Base-by-base conservation (phyloP, 352 stramenopile species). In the Saprolegnia parasitica region DNA sequence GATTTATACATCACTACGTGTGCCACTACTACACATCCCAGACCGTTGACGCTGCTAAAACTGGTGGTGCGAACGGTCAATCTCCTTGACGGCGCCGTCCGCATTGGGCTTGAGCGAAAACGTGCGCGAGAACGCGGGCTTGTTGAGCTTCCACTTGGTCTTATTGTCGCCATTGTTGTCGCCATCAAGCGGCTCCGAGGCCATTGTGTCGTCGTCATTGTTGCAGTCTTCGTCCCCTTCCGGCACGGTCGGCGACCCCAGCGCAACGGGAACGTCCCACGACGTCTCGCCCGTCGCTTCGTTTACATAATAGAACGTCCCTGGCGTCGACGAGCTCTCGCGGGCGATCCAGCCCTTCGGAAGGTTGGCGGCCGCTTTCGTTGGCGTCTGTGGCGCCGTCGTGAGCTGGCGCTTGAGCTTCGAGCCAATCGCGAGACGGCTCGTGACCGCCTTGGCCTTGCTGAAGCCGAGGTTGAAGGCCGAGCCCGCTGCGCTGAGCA, bases 261-360 rank as follows among this genome's bases (percentile, higher is more conserved):
- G 76, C 71, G 47, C 65, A 66, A 24, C 81, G 1, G 86, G 86
- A 45, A 87, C 71, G 18, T 89, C 81, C 84, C 84, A 92, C 57
- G 77, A 85, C 15, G 84, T 88, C 47, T 81, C 77, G 16, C 83
- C 79, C 10, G 83, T 81, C 39, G 78, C 66, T 46, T 90, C 76
- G 54, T 81, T 86, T 50, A 86, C 88, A 67, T 89, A 93, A 60
- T 80, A 88, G 47, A 71, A 77, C 6, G 82, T 80, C 4, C 83
- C 81, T 18, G 78, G 78, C 52, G 85, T 79, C 21, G 75, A 77
- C 26, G 83, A 83, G 67, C 86, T 94, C 63, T 90, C 78, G 47
- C 86, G 76, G 57, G 81, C 81, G 5, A 72, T 83, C 86, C 86
- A 94, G 18, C 81, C 81, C 3, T 61, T 75, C 47, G 73, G 79